These are phyloP conservation scores for Primulina tabacum DNA, from an alignment of 257 asterid genomes.

Conservation along the genomic window DNA sequence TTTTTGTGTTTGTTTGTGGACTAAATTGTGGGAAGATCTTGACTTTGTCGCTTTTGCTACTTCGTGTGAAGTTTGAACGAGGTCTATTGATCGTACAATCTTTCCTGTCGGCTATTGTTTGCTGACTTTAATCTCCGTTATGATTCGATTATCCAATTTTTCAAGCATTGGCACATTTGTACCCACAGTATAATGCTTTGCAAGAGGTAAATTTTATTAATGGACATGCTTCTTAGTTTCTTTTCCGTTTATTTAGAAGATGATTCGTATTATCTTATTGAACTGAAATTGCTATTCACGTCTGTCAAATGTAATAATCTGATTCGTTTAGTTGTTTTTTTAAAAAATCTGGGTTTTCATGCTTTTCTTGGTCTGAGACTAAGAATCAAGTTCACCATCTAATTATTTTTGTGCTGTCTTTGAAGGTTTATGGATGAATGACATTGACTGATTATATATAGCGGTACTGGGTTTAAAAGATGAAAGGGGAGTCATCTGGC, in stretches of 20 bases:
- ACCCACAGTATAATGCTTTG: constrained; percentile 1
- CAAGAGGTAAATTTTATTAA: constrained; percentile 11
- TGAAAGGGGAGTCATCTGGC: constrained; percentile 65
- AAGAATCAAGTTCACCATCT: not conserved
- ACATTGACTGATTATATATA: constrained; percentile 25
- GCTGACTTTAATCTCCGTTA: constrained; percentile 10
- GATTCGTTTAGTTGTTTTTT: constrained; percentile 4
- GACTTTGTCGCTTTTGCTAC: constrained; percentile 15
- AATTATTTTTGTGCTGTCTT: constrained; percentile 5
- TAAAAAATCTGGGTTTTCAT: constrained; percentile 4
- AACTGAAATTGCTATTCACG: not conserved
- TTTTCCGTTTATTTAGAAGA: not conserved
- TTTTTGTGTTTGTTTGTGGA: not conserved
- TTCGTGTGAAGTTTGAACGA: constrained; percentile 21
- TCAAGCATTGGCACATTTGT: constrained; percentile 14
- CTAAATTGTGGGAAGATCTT: not conserved
- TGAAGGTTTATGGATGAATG: constrained; percentile 45
- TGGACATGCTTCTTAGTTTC: constrained; percentile 13
- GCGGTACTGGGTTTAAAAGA: constrained; percentile 35
- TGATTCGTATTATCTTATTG: too few relatives aligned
- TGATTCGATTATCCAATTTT: constrained; percentile 7
- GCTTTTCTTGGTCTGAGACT: constrained; percentile 3
- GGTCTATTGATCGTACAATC: constrained; percentile 17
- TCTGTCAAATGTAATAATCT: not conserved
- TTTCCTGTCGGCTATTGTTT: constrained; percentile 17